Evolutionary conservation across 345 rosid species (phyloP), one percentile per base, ranked within the genome.

Genomic region (Syzygium oleosum): DNA sequence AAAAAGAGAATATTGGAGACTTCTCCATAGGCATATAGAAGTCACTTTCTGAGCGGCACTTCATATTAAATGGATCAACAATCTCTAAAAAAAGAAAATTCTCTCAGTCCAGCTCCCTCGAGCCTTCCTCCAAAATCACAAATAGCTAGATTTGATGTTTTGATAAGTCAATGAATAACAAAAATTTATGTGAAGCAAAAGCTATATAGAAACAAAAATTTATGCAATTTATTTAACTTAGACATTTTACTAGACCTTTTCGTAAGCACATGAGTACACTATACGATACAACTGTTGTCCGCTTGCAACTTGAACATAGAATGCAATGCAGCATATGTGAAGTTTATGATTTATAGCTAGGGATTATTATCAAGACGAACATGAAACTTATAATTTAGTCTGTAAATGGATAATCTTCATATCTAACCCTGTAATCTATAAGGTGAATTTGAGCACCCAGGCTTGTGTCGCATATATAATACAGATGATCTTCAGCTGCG

Each of bases 1-100:
- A 0, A 7, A n/a, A 12, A 59, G 7, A 0, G 15, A 65, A 65
- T 29, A 29, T 63, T 0, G 1, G 0, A 29, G 38, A 29, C 41
- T 17, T 58, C 12, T 58, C 14, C 63, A 11, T 4, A 25, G 0
- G 15, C 63, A 58, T 58, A 25, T 25, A 11, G 29, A 25, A 0
- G 63, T 58, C 15, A 4, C 63, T 58, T 0, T n/a, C 1, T 58
- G 29, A 58, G 29, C 29, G 0, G 63, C 63, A 10, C 29, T 58
- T 58, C 29, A 12, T 11, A 23, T 58, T 23, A 25, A 27, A 2
- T 11, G 31, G 27, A 59, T 25, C 0, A 59, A 0, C 65, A 25
- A 3, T 56, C 59, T 56, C 25, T 19, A 22, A 9, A 56, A 56
- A 55, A 43, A 21, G 27, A 9, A 56, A 56, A 43, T 3, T 56